Evolutionary conservation across 768 basidiomycete species (phyloP).

Genomic region (Calvatia gigantea): DNA sequence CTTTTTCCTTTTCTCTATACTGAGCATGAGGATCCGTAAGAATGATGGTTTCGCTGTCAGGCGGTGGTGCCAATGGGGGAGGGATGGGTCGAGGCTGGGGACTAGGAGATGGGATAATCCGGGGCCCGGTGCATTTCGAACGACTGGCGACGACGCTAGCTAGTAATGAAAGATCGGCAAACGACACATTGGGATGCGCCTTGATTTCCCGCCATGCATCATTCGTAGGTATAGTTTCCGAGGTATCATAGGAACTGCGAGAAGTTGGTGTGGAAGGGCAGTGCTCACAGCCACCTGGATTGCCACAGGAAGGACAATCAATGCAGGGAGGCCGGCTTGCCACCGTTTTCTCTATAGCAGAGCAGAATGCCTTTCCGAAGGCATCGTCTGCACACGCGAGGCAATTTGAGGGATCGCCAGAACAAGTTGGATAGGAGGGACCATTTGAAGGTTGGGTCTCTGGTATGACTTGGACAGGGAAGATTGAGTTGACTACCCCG

Average conservation of each 20-base stretch:
- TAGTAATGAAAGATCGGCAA: slow-evolving; percentile 77
- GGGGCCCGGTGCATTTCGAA: slow-evolving; percentile 73
- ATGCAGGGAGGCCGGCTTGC: slow-evolving; percentile 49
- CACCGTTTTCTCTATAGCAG: slow-evolving; percentile 63
- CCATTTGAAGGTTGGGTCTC: slow-evolving; percentile 7
- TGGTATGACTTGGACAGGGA: slow-evolving; percentile 41
- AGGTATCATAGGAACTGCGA: slow-evolving; percentile 14
- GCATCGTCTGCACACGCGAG: slow-evolving; percentile 80
- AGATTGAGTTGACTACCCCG: slow-evolving; percentile 44
- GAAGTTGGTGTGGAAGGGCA: slow-evolving; percentile 20
- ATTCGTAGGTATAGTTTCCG: slow-evolving; percentile 71
- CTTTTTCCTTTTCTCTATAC: slow-evolving; percentile 36
- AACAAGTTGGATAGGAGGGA: slow-evolving; percentile 46
- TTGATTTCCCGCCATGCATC: slow-evolving; percentile 84
- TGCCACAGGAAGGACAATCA: slow-evolving; percentile 45
- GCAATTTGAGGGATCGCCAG: slow-evolving; percentile 86
- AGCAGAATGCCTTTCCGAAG: slow-evolving; percentile 87
- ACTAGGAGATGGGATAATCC: slow-evolving; percentile 49
- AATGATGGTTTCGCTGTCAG: slow-evolving; percentile 29
- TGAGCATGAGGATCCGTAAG: slow-evolving; percentile 53
- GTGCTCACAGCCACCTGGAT: slow-evolving; percentile 20
- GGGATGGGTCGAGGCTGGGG: slow-evolving; percentile 17
- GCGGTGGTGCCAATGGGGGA: slow-evolving; percentile 18
- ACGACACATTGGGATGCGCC: slow-evolving; percentile 84
- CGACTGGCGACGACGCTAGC: slow-evolving; percentile 88